Evolutionary conservation across 148 eudicot genomes (phyloP).

Genomic region (Fagopyrum tataricum): DNA sequence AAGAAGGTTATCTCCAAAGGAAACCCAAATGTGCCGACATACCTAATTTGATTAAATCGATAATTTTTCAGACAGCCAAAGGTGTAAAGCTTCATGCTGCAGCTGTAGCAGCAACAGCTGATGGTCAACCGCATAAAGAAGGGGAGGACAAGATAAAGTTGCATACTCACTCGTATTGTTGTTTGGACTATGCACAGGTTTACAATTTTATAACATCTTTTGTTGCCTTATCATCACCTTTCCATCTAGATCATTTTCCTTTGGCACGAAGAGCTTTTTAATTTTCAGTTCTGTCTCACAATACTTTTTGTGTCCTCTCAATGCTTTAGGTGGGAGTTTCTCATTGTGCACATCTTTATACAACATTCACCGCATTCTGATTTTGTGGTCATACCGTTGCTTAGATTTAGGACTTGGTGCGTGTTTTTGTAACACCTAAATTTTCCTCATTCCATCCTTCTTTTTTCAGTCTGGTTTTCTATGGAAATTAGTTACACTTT

Average conservation of each 20-base stretch:
- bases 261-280: not conserved
- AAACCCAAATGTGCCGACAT: not conserved
- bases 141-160: constrained; percentile 84
- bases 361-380: not conserved
- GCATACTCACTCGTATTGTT: constrained; percentile 90
- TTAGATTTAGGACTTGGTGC: not conserved
- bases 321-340: not conserved
- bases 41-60: not conserved
- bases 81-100: constrained; percentile 83
- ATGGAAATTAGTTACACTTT: not conserved
- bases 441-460: not conserved
- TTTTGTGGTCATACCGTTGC: not conserved
- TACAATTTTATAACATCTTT: not conserved
- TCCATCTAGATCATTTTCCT: not conserved
- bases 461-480: not conserved
- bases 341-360: not conserved
- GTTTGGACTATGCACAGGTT: constrained; percentile 84
- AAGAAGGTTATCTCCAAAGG: not conserved
- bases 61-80: constrained; percentile 63
- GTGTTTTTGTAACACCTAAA: not conserved
- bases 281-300: not conserved
- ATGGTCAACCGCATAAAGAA: constrained; percentile 44
- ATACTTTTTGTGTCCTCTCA: not conserved
- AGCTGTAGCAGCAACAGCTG: constrained; percentile 80
- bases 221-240: not conserved